Conservation (phyloP, 1,139 yeast species). For the Blastobotrys capitulatus region DNA sequence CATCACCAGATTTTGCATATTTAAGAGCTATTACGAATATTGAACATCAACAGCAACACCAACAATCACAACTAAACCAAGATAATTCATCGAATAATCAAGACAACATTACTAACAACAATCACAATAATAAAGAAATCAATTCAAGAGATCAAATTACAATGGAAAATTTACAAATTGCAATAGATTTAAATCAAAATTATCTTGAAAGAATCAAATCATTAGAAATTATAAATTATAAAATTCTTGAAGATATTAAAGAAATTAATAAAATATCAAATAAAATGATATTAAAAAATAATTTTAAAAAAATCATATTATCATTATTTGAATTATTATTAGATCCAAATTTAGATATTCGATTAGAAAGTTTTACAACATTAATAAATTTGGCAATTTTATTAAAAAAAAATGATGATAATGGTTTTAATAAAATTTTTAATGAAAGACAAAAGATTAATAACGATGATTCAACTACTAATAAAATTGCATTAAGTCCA, state of each 20-base stretch:
- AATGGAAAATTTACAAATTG: not conserved
- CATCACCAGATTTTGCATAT: conserved; percentile 9
- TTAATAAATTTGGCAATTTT: conserved; percentile 1
- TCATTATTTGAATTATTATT: not conserved
- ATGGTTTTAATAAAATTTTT: not conserved
- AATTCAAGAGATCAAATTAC: not conserved
- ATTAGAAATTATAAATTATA: not conserved
- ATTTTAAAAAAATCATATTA: not conserved
- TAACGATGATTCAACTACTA: not conserved
- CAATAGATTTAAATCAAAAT: not conserved
- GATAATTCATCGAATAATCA: too few species aligned
- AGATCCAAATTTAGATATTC: not conserved
- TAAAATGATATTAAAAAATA: not conserved
- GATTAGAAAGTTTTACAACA: conserved; percentile 1
- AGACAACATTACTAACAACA: too few species aligned
- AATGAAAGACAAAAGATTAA: not conserved
- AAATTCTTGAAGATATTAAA: not conserved
- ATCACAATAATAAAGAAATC: too few species aligned
- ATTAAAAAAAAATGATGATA: not conserved
- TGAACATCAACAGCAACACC: conserved; percentile 3
- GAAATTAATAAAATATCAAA: not conserved
- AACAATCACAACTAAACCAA: too few species aligned
- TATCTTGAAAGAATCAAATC: not conserved
- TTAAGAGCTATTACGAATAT: not conserved
- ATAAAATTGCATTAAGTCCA: not conserved